Conservation (phyloP, 345 rosid species). For the Eucalyptus victrix region DNA sequence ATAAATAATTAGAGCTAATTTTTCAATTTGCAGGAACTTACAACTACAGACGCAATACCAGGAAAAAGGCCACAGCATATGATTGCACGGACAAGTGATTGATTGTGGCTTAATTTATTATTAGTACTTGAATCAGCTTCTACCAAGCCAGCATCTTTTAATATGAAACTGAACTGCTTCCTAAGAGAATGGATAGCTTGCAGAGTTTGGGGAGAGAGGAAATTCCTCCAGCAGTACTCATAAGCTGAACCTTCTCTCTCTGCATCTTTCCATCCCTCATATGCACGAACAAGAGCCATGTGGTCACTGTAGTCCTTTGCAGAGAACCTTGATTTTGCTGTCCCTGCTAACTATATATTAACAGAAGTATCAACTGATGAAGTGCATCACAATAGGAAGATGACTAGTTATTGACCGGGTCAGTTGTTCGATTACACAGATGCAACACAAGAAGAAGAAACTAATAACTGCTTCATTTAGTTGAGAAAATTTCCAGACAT, state of each 20-base stretch:
- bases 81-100: constrained; percentile 83
- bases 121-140: constrained; percentile 43
- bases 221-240: constrained; percentile 98
- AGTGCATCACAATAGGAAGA: background rate
- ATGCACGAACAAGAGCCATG: constrained; percentile 98
- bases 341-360: constrained; percentile 69
- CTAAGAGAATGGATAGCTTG: constrained; percentile 94
- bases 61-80: constrained; percentile 96
- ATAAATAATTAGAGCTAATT: background rate
- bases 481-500: background rate
- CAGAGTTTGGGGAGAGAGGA: constrained; percentile 89
- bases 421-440: background rate
- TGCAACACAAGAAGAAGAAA: background rate
- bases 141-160: constrained; percentile 76
- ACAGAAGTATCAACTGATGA: background rate
- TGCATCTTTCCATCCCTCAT: constrained; percentile 98
- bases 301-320: constrained; percentile 99
- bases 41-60: constrained; percentile 95
- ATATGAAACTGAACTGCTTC: constrained; percentile 78
- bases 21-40: constrained; percentile 4
- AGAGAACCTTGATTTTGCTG: constrained; percentile 90
- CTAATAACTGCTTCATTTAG: background rate
- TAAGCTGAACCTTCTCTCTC: constrained; percentile 92
- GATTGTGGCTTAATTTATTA: constrained; percentile 87
- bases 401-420: background rate